A percentile compares a stretch with the other conserved stretches of the same genome.
Evolutionary conservation across 2,329 filamentous ascomycete species (phyloP).

Genomic region (Hymenoscyphus fructigenus): DNA sequence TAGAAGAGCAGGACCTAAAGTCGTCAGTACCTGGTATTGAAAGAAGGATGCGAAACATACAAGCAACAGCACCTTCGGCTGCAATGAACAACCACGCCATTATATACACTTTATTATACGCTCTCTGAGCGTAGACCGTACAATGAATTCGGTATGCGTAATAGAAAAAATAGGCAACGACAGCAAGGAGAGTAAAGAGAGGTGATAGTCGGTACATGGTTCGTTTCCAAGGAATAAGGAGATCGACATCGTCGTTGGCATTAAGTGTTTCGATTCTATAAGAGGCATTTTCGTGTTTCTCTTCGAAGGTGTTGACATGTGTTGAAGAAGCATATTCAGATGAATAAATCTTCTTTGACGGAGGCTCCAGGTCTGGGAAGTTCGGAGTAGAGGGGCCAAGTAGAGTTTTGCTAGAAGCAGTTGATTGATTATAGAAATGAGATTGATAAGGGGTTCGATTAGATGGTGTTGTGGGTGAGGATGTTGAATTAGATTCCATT

Average conservation of each 20-base stretch:
- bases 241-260: conserved; percentile 25
- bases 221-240: conserved; percentile 24
- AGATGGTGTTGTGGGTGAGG: background rate
- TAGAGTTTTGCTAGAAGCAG: background rate
- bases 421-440: background rate
- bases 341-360: background rate
- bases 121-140: conserved; percentile 50
- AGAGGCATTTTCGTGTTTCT: conserved; percentile 10
- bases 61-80: conserved; percentile 51
- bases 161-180: conserved; percentile 41
- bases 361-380: background rate
- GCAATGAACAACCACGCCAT: conserved; percentile 58
- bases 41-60: conserved; percentile 15
- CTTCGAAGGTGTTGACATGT: conserved; percentile 13
- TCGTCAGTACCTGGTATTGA: conserved; percentile 10
- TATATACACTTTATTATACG: conserved; percentile 42
- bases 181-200: conserved; percentile 25
- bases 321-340: background rate
- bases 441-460: background rate
- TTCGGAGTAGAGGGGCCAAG: background rate
- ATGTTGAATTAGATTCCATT: background rate
- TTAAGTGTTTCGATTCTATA: conserved; percentile 24
- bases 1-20: conserved; percentile 50
- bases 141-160: conserved; percentile 52
- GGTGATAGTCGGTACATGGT: conserved; percentile 27